Evolutionary conservation across 2,329 filamentous ascomycete genomes (phyloP).

Genomic region (Pseudopithomyces chartarum): DNA sequence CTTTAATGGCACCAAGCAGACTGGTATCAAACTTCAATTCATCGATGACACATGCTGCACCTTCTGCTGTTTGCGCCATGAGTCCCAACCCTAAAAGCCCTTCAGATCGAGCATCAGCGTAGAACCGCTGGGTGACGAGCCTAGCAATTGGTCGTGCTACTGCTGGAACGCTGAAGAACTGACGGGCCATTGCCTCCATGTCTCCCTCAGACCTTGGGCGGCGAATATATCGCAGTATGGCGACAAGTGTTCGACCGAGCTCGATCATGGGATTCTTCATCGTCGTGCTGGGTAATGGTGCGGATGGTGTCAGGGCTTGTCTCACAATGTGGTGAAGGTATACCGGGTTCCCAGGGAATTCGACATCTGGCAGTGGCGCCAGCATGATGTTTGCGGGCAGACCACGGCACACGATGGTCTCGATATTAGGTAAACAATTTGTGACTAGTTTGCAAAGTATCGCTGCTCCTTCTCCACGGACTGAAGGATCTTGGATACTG

Average conservation of each 20-base stretch:
- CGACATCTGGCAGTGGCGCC: conserved; percentile 15
- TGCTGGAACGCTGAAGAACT: conserved; percentile 34
- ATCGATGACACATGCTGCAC: conserved; percentile 32
- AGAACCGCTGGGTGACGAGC: conserved; percentile 43
- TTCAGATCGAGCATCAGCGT: conserved; percentile 41
- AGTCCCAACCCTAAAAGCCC: conserved; percentile 42
- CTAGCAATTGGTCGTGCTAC: conserved; percentile 38
- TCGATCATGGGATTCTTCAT: conserved; percentile 48
- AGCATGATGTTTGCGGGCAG: conserved; percentile 16
- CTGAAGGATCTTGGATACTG: conserved; percentile 32
- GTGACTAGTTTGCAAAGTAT: conserved; percentile 42
- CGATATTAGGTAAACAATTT: conserved; percentile 37
- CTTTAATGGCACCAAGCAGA: conserved; percentile 39
- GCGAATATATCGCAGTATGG: conserved; percentile 28
- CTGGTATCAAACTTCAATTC: conserved; percentile 34
- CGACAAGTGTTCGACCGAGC: conserved; percentile 35
- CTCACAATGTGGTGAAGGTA: conserved; percentile 35
- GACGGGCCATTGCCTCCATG: conserved; percentile 25
- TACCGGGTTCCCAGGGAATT: conserved; percentile 24
- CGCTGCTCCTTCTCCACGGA: conserved; percentile 41
- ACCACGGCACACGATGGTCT: conserved; percentile 31
- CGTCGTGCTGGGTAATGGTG: conserved; percentile 40
- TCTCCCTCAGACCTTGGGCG: conserved; percentile 26
- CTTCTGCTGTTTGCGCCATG: conserved; percentile 36
- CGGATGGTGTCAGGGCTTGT: conserved; percentile 36